Evolutionary conservation across 495 filamentous ascomycete species (phyloP).

Genomic region (Xylaria palmicola): DNA sequence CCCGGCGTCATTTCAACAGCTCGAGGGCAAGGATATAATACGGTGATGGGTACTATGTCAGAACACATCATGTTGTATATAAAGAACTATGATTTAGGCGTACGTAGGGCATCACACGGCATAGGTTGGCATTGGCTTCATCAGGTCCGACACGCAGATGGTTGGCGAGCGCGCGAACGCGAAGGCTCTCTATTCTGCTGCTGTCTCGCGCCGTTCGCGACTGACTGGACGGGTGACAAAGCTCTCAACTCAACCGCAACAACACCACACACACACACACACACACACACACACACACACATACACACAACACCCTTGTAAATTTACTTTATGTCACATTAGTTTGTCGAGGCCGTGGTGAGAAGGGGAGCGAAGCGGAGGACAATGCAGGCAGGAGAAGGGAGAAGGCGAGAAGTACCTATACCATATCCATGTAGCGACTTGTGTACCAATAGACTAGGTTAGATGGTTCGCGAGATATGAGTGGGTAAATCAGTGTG

Average conservation of each 20-base stretch:
- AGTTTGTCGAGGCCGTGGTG: not conserved
- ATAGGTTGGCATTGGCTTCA: not conserved
- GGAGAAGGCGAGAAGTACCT: not conserved
- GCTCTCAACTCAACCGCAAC: conserved; percentile 16
- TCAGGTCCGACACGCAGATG: not conserved
- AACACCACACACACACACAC: not conserved
- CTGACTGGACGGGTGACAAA: conserved; percentile 2
- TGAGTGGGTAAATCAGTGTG: not conserved
- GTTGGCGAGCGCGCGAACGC: not conserved
- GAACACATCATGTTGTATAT: conserved; percentile 7
- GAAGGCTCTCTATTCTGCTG: not conserved
- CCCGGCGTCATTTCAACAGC: conserved; percentile 24
- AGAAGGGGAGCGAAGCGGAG: not conserved
- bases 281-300: conserved; percentile 2
- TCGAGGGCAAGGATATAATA: conserved; percentile 21
- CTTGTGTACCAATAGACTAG: conserved; percentile 10
- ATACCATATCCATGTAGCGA: conserved; percentile 1
- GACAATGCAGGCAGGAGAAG: not conserved
- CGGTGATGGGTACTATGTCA: conserved; percentile 13
- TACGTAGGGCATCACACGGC: not conserved
- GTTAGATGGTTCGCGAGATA: not conserved
- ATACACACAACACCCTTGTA: conserved; percentile 10
- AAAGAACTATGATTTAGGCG: conserved; percentile 5
- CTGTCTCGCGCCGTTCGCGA: not conserved
- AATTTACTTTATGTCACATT: conserved; percentile 5